phyloP scores from a whole-genome alignment of 768 basidiomycete species.

The Tubosaeta brunneosetosa region DNA sequence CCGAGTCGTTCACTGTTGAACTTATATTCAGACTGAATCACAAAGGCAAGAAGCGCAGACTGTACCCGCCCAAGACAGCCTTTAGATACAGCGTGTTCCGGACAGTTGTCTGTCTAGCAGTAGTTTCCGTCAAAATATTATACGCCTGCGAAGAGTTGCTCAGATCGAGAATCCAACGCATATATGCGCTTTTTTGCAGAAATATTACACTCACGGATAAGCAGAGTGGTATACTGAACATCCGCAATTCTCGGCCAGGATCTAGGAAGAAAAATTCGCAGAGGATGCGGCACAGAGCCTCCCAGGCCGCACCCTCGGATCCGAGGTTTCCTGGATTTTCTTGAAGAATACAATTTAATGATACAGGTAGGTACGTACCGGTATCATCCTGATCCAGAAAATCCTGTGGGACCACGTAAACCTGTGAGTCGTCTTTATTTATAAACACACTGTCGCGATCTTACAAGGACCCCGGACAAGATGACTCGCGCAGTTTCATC shows the following conservation, averaged over 20 bases:
- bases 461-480: slow-evolving; percentile 51
- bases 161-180: slow-evolving; percentile 18
- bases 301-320: slow-evolving; percentile 25
- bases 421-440: background rate
- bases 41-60: background rate
- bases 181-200: slow-evolving; percentile 22
- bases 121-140: slow-evolving; percentile 47
- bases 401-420: slow-evolving; percentile 20
- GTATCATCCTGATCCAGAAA: slow-evolving; percentile 19
- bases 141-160: slow-evolving; percentile 42
- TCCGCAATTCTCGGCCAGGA: slow-evolving; percentile 11
- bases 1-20: slow-evolving; percentile 44
- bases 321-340: slow-evolving; percentile 11
- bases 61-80: slow-evolving; percentile 47
- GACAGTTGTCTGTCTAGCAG: slow-evolving; percentile 38
- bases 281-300: slow-evolving; percentile 27
- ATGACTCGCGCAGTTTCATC: slow-evolving; percentile 42
- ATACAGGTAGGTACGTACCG: slow-evolving; percentile 11
- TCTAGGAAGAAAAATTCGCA: slow-evolving; percentile 37
- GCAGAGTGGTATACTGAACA: slow-evolving; percentile 23
- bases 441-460: slow-evolving; percentile 2
- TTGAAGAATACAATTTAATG: background rate
- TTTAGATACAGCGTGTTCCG: slow-evolving; percentile 42
- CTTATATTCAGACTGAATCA: background rate
- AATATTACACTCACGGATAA: slow-evolving; percentile 20